phyloP scores from a whole-genome alignment of 768 basidiomycete genomes.

The Hygrocybe punicea region DNA sequence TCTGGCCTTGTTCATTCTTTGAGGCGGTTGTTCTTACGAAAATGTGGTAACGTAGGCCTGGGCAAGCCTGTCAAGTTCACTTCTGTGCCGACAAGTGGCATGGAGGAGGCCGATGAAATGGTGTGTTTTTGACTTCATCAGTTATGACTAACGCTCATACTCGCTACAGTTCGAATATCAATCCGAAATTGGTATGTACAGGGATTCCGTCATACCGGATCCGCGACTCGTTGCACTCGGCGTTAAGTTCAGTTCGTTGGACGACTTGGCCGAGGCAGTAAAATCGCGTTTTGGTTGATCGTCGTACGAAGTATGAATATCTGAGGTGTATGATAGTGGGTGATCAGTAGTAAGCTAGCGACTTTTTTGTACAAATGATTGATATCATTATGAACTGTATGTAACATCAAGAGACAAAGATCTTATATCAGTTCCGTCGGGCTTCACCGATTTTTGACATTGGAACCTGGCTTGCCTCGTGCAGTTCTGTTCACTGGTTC shows the following conservation, averaged over 20 bases:
- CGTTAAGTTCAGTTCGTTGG: slow-evolving; percentile 14
- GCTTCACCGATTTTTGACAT: no score
- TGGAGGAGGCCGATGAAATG: slow-evolving; percentile 19
- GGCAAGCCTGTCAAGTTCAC: slow-evolving; percentile 15
- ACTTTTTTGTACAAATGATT: no score
- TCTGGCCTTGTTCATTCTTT: neutral
- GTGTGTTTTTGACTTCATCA: neutral
- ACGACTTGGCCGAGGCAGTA: slow-evolving; percentile 13
- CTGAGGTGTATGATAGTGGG: no score
- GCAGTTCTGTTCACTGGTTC: no score
- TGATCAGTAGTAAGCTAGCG: no score
- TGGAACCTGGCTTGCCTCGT: no score
- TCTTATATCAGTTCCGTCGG: no score
- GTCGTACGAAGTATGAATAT: no score
- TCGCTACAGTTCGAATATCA: slow-evolving; percentile 8
- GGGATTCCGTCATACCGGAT: slow-evolving; percentile 9
- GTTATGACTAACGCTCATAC: no score
- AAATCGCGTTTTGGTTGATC: slow-evolving; percentile 8
- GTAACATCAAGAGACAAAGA: no score
- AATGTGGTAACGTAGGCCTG: neutral
- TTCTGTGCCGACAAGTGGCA: slow-evolving; percentile 5
- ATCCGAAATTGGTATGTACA: slow-evolving; percentile 2
- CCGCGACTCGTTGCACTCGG: slow-evolving; percentile 12
- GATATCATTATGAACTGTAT: no score
- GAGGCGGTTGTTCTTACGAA: neutral